A percentile compares a stretch with the other conserved stretches of the same genome.
Evolutionary conservation across 352 stramenopile species (phyloP).

Genomic region (Phytophthora parvispora): DNA sequence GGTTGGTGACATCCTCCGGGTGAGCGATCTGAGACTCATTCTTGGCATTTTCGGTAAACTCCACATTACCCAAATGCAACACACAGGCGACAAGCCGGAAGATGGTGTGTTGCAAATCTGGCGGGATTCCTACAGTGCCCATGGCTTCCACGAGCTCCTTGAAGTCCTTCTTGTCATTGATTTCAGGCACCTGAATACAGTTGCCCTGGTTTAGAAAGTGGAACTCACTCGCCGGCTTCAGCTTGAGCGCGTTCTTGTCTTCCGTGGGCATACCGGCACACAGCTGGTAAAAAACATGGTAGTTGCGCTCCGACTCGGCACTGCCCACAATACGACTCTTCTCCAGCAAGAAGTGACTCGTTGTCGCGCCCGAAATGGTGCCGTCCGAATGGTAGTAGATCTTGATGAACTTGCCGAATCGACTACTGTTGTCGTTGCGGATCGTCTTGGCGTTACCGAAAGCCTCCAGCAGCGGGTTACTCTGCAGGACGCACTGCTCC

Average conservation of each 20-base stretch:
- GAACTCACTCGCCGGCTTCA: constrained; percentile 93
- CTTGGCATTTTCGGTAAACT: constrained; percentile 91
- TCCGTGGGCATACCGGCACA: constrained; percentile 82
- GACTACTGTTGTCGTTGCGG: constrained; percentile 97
- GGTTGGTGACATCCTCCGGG: constrained; percentile 73
- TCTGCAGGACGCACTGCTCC: constrained; percentile 93
- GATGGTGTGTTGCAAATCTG: constrained; percentile 94
- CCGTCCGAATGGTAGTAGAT: constrained; percentile 95
- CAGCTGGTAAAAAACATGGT: constrained; percentile 99
- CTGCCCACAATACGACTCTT: constrained; percentile 98
- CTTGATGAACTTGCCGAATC: constrained; percentile 98
- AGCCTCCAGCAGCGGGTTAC: constrained; percentile 93
- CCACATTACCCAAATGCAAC: constrained; percentile 98
- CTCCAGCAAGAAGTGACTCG: constrained; percentile 98
- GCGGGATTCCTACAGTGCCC: constrained; percentile 91
- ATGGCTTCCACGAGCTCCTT: constrained; percentile 95
- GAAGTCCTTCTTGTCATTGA: constrained; percentile 97
- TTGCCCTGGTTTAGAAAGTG: constrained; percentile 96
- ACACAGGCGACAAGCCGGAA: constrained; percentile 97
- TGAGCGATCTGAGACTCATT: constrained; percentile 78
- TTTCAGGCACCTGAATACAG: constrained; percentile 93
- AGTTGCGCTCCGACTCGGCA: constrained; percentile 96
- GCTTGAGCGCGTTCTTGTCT: constrained; percentile 80
- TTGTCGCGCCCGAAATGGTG: constrained; percentile 93
- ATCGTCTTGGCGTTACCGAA: constrained; percentile 96